Base-by-base conservation (phyloP, 805 yeast genomes). In the Wickerhamomyces ciferrii region DNA sequence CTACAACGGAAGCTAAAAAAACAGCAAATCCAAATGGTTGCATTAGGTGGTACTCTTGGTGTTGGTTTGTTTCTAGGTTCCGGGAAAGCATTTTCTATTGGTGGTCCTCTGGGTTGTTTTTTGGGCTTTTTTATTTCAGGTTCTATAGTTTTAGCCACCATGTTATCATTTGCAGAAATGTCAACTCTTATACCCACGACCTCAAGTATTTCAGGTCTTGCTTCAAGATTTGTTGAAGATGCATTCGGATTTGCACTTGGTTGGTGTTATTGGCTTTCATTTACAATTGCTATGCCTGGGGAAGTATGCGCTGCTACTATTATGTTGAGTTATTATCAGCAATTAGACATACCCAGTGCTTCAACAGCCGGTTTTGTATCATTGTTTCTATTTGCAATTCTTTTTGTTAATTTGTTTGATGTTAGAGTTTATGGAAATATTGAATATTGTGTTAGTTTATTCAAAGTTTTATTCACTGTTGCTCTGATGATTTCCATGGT, bases 261-360 rank as follows among this genome's bases (percentile, higher is more conserved):
- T 1, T 76, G 89, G 69, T 70, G 80, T 27, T 88, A 88, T 61
- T 87, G 88, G 79, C 59, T 83, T 17, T 79, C 87, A 46, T 86
- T 84, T 60, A 74, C 84, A 15, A 66, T 85, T 42, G 88, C 89
- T 0, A 67, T 87, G 49, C 90, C 96, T 0, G 79, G 91, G 0
- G 96, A 87, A 58, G 74, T 88, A 4, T 84, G 88, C 13, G 95
- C 95, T 0, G 84, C 87, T 18, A 79, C 88, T 0, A 81, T 88
- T 27, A 77, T 87, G 81, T 65, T 88, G 39, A 76, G 85, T 40
- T 88, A 81, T 58, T 89, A 81, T 59, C 75, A 80, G 1, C 60
- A 70, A 37, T 65, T 85, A 39, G 58, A 76, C n/a, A 68, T 81
- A 10, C 75, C 83, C 0, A 54, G 62, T n/a, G 66, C 69, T 3